A percentile compares a stretch with the other conserved stretches of the same genome.
phyloP scores from a whole-genome alignment of 225 moss, liverwort and hornwort species.

The Sphagnum tenellum region DNA sequence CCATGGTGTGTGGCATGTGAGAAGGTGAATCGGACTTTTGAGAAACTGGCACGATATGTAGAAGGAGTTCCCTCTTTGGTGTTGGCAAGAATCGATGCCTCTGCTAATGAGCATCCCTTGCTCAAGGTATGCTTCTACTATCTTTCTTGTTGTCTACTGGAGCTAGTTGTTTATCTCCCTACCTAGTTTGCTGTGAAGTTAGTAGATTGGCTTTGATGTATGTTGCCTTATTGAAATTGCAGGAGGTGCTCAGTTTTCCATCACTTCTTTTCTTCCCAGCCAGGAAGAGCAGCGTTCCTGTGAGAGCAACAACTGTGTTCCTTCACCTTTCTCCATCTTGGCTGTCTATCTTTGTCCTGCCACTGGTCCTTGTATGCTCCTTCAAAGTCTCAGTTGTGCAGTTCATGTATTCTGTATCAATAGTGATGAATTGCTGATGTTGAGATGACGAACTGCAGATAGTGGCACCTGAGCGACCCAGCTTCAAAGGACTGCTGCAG shows the following conservation, averaged over 20 bases:
- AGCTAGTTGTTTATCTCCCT: background rate
- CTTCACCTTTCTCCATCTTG: background rate
- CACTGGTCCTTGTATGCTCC: background rate
- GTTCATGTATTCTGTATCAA: background rate
- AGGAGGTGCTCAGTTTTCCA: conserved; percentile 42
- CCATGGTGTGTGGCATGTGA: conserved; percentile 75
- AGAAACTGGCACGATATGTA: conserved; percentile 63
- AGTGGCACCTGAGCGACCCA: conserved; percentile 26
- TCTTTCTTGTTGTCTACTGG: background rate
- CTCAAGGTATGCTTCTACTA: conserved; percentile 32
- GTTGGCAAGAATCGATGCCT: conserved; percentile 65
- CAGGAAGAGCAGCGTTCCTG: conserved; percentile 29
- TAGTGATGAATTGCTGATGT: conserved; percentile 1
- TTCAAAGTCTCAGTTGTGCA: background rate
- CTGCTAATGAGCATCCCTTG: conserved; percentile 71
- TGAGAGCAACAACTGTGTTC: conserved; percentile 21
- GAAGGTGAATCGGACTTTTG: conserved; percentile 49
- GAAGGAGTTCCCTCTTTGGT: conserved; percentile 51
- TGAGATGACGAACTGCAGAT: conserved; percentile 20
- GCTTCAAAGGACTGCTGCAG: conserved; percentile 45
- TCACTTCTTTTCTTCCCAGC: conserved; percentile 59
- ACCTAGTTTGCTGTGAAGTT: no score
- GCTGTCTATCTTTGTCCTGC: background rate
- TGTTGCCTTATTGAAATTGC: background rate
- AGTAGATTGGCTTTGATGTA: background rate